phyloP scores from a whole-genome alignment of 495 filamentous ascomycete species.

The Podospora australis region DNA sequence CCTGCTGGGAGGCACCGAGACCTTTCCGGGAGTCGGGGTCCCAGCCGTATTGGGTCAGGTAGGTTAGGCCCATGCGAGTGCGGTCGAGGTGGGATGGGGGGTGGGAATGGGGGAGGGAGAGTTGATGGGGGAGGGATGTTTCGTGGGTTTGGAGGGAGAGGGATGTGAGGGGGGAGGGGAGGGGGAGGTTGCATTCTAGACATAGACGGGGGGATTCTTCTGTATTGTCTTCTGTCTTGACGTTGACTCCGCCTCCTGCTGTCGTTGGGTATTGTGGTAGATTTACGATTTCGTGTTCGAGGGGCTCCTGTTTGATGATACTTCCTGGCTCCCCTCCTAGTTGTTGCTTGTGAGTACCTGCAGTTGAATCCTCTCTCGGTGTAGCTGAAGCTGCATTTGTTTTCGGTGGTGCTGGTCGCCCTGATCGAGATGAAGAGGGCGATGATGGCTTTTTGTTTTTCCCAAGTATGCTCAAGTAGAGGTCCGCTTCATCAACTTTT shows the following conservation, averaged over 20 bases:
- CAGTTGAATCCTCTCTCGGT: no score
- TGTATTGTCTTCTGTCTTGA: neutral
- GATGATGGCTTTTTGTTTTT: no score
- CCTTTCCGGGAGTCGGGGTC: constrained; percentile 74
- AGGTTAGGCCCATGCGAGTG: constrained; percentile 64
- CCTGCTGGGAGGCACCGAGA: constrained; percentile 64
- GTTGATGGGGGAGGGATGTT: constrained; percentile 69
- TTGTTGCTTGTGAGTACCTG: no score
- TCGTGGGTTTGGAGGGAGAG: constrained; percentile 37
- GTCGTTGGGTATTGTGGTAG: no score
- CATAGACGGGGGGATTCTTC: constrained; percentile 25
- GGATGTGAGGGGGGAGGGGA: constrained; percentile 72
- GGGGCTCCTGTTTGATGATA: no score
- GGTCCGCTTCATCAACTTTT: constrained; percentile 47
- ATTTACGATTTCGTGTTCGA: no score
- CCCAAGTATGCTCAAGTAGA: constrained; percentile 71
- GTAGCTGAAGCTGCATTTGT: constrained; percentile 17
- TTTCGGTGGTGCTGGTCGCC: neutral
- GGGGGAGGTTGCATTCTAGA: neutral
- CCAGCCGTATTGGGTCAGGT: constrained; percentile 76
- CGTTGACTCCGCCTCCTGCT: no score
- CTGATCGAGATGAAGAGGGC: neutral
- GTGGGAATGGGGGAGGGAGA: constrained; percentile 71
- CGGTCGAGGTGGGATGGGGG: constrained; percentile 81
- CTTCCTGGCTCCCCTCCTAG: no score